Evolutionary conservation across 2,329 filamentous ascomycete genomes (phyloP).

Genomic region (Aspergillus carbonarius): DNA sequence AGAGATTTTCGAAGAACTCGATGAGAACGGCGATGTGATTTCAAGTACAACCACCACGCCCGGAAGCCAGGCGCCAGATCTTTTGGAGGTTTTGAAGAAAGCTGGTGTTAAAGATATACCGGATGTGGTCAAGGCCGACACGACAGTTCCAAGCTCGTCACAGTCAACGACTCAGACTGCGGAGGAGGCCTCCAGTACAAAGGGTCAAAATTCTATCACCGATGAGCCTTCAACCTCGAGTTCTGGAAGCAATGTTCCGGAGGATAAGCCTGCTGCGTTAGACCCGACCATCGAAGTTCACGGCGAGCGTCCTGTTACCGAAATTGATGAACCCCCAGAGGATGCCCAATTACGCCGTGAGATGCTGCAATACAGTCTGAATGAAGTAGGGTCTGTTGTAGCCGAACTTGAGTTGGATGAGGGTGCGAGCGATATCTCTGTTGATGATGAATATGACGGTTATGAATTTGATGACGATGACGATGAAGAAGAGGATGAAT

Average conservation of each 20-base stretch:
- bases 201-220: background rate
- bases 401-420: constrained; percentile 87
- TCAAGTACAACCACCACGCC: constrained; percentile 66
- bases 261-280: constrained; percentile 14
- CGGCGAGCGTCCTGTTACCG: constrained; percentile 55
- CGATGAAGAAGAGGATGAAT: constrained; percentile 70
- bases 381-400: constrained; percentile 86
- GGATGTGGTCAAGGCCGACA: constrained; percentile 16
- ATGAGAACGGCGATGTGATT: constrained; percentile 84
- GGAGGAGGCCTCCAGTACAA: background rate
- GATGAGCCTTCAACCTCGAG: background rate
- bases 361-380: constrained; percentile 87
- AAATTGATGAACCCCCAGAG: constrained; percentile 73
- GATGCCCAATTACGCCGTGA: constrained; percentile 78
- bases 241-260: constrained; percentile 8
- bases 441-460: constrained; percentile 57
- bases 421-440: constrained; percentile 49
- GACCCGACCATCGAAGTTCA: constrained; percentile 23
- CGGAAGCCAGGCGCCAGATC: constrained; percentile 63
- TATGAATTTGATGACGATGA: constrained; percentile 52
- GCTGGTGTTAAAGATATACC: constrained; percentile 63
- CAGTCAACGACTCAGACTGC: constrained; percentile 7
- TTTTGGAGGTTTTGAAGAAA: constrained; percentile 72
- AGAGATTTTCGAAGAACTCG: constrained; percentile 88
- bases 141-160: constrained; percentile 13